Conservation (phyloP, 495 filamentous ascomycete species). For the Xeromyces bisporus region DNA sequence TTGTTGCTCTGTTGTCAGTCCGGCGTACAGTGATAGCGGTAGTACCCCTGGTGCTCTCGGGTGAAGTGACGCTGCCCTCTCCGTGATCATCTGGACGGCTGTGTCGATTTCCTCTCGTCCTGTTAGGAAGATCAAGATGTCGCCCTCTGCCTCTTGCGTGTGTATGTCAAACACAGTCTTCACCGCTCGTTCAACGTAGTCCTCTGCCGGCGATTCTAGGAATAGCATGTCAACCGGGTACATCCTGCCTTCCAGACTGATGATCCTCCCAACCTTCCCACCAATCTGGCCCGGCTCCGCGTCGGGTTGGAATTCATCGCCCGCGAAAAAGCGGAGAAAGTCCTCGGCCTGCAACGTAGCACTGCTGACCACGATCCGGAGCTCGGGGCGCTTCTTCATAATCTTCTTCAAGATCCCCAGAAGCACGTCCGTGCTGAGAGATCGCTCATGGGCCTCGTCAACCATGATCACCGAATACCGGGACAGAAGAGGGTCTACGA, state of each 20-base stretch:
- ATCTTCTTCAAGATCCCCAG: constrained; percentile 95
- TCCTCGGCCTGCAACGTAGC: constrained; percentile 86
- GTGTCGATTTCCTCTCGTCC: constrained; percentile 88
- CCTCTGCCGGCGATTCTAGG: constrained; percentile 60
- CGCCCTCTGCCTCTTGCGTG: constrained; percentile 64
- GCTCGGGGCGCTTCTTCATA: constrained; percentile 57
- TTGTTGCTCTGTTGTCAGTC: constrained; percentile 76
- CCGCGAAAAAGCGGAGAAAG: constrained; percentile 69
- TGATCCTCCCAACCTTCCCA: constrained; percentile 47
- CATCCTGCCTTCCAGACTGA: constrained; percentile 79
- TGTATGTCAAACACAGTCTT: constrained; percentile 91
- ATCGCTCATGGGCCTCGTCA: constrained; percentile 94
- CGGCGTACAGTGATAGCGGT: constrained; percentile 75
- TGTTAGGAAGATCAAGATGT: constrained; percentile 83
- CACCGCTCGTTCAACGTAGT: constrained; percentile 77
- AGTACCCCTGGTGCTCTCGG: constrained; percentile 51
- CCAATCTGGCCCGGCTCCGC: constrained; percentile 23
- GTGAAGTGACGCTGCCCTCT: constrained; percentile 60
- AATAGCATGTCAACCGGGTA: constrained; percentile 86
- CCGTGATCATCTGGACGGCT: constrained; percentile 58
- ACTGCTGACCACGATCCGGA: constrained; percentile 84
- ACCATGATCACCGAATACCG: constrained; percentile 97
- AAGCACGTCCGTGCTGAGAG: constrained; percentile 83
- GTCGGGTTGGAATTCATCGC: constrained; percentile 22
- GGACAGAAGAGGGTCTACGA: constrained; percentile 82